Evolutionary conservation across 2,329 filamentous ascomycete species (phyloP), one percentile per base, ranked within the genome.

Genomic region (Scleromitrula shiraiana): DNA sequence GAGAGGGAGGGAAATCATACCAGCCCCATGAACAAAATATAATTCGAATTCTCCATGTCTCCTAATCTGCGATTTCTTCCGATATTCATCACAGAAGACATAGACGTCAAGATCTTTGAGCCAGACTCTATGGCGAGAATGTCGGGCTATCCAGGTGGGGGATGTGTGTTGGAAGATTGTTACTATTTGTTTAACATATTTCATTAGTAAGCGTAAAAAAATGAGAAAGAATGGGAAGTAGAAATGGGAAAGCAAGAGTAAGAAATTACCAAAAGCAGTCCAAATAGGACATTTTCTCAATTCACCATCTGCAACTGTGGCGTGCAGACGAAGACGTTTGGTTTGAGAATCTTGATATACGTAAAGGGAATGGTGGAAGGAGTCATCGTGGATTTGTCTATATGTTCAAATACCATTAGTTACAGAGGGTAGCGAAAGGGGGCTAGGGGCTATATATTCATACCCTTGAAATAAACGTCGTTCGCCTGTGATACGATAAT

Each of bases 221-320:
- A 3, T 7, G n/a, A 5, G 3, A 20, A 23, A 10, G 9, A 15
- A 8, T 10, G 12, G 10, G 7, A 23, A 41, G 32, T 14, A 3
- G n/a, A 26, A 19, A 8, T 32, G 23, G 4, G 8, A 4, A 12
- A 17, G 20, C 17, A 22, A 17, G 9, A 9, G 20, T 24, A n/a
- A n/a, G n/a, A n/a, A 56, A 72, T 22, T 65, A 80, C 78, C 65
- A 56, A 83, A 83, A 2, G 78, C 78, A 2, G 78, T 82, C 79
- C 79, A 83, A 7, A 83, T 70, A 1, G 78, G 79, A 55, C 76
- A 79, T 42, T 67, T 67, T 24, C 66, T 68, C 41, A 80, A 59
- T 43, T 74, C 70, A 2, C 76, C 78, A n/a, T 74, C 71, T 67
- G 70, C 73, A 0, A 78, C 71, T 1, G 74, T 69, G 10, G 76